Conservation (phyloP, 2,329 filamentous ascomycete genomes). For the Ambrosiella beaveri region DNA sequence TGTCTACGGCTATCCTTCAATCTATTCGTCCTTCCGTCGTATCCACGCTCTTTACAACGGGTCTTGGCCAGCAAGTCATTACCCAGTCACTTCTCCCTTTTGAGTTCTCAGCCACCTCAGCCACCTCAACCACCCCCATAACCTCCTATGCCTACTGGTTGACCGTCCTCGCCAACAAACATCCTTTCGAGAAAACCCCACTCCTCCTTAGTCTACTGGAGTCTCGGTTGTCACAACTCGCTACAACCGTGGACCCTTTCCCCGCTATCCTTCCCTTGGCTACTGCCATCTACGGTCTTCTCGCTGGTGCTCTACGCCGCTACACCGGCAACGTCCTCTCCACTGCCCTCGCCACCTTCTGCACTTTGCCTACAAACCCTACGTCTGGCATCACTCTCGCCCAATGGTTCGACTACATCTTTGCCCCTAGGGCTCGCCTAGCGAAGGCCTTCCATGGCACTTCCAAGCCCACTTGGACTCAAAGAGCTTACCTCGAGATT, state of each 20-base stretch:
- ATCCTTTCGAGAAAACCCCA: constrained; percentile 21
- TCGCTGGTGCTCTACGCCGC: constrained; percentile 22
- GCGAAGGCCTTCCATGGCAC: constrained; percentile 26
- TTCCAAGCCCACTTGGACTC: constrained; percentile 29
- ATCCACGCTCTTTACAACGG: constrained; percentile 21
- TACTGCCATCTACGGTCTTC: constrained; percentile 17
- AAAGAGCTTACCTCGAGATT: constrained; percentile 32
- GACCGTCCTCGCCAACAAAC: constrained; percentile 28
- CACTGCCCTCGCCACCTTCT: constrained; percentile 21
- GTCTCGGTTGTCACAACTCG: constrained; percentile 1
- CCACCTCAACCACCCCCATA: constrained; percentile 15
- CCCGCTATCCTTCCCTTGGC: constrained; percentile 1
- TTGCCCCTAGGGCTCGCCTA: constrained; percentile 24
- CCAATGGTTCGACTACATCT: constrained; percentile 26
- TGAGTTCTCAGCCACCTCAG: constrained; percentile 16
- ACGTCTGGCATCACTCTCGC: constrained; percentile 24
- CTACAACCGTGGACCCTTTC: background rate
- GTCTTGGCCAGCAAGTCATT: constrained; percentile 22
- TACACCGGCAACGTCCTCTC: constrained; percentile 22
- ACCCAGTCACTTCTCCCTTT: constrained; percentile 9
- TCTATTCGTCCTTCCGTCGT: constrained; percentile 21
- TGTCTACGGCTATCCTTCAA: constrained; percentile 25
- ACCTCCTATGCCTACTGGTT: constrained; percentile 18
- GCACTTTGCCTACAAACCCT: constrained; percentile 20
- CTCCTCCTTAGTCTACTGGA: constrained; percentile 15